Conservation (phyloP, 1,139 yeast genomes). For the Sugiyamaella xylanicola region DNA sequence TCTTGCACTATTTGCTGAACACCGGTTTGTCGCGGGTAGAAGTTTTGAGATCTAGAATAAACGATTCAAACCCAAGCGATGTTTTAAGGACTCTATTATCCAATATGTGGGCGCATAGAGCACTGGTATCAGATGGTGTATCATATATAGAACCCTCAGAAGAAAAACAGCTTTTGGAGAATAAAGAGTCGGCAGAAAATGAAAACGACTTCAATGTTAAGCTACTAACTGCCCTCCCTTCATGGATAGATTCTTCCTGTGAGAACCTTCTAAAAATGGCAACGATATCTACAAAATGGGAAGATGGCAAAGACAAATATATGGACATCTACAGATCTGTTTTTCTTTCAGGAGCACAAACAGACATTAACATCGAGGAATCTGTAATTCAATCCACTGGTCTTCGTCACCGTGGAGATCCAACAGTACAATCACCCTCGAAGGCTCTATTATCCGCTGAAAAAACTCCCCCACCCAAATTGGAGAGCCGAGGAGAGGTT, state of each 20-base stretch:
- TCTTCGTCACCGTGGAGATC: background rate
- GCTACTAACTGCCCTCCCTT: background rate
- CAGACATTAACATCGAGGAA: background rate
- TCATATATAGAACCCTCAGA: too few species aligned
- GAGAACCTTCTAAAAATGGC: background rate
- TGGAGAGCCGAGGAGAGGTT: conserved; percentile 26
- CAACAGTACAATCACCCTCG: too few species aligned
- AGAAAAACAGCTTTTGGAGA: too few species aligned
- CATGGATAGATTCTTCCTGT: background rate
- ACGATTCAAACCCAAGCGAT: background rate
- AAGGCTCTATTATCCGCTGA: background rate
- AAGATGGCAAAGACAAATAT: conserved; percentile 7
- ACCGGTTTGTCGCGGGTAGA: conserved; percentile 2
- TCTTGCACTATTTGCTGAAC: background rate
- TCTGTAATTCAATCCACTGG: background rate
- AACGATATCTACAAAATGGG: conserved; percentile 21
- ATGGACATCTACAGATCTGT: conserved; percentile 24
- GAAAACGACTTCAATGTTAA: background rate
- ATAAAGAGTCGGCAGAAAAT: background rate
- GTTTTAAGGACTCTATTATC: background rate
- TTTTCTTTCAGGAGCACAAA: background rate
- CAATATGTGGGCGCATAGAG: conserved; percentile 7
- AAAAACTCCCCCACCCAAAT: background rate
- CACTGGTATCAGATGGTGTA: background rate
- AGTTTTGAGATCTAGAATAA: background rate